Conservation (phyloP, 164 flowering plant genomes). For the Aristolochia fimbriata region DNA sequence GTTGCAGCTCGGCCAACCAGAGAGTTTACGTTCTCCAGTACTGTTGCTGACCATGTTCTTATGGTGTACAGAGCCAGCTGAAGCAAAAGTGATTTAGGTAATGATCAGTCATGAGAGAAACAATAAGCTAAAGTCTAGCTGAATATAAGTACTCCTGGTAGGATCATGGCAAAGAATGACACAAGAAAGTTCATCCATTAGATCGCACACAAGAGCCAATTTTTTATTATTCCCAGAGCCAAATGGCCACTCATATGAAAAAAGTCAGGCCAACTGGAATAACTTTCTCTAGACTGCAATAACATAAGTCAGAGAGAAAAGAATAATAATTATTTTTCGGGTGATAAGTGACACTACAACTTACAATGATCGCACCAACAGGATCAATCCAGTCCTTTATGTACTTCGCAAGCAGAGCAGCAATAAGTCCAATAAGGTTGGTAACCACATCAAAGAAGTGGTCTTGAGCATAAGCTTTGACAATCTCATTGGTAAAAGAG, state of each 20-base stretch:
- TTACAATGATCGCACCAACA: constrained; percentile 85
- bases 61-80: constrained; percentile 94
- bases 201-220: no score
- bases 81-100: constrained; percentile 7
- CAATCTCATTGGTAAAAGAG: constrained; percentile 75
- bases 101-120: background rate
- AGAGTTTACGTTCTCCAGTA: constrained; percentile 85
- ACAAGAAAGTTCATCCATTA: no score
- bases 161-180: no score
- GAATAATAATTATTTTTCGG: no score
- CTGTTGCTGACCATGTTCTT: constrained; percentile 86
- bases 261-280: no score
- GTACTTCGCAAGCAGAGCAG: constrained; percentile 73
- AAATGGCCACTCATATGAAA: no score
- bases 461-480: constrained; percentile 92
- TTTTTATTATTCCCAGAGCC: no score
- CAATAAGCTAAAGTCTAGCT: no score
- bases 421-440: constrained; percentile 71
- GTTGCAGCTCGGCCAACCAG: constrained; percentile 76
- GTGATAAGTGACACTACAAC: constrained; percentile 9
- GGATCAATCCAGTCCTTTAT: constrained; percentile 76
- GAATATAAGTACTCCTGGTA: no score
- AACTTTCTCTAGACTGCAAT: no score
- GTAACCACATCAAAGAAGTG: constrained; percentile 93
- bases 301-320: no score